Base-by-base conservation (phyloP, 768 basidiomycete genomes). In the Lactarius psammicola region DNA sequence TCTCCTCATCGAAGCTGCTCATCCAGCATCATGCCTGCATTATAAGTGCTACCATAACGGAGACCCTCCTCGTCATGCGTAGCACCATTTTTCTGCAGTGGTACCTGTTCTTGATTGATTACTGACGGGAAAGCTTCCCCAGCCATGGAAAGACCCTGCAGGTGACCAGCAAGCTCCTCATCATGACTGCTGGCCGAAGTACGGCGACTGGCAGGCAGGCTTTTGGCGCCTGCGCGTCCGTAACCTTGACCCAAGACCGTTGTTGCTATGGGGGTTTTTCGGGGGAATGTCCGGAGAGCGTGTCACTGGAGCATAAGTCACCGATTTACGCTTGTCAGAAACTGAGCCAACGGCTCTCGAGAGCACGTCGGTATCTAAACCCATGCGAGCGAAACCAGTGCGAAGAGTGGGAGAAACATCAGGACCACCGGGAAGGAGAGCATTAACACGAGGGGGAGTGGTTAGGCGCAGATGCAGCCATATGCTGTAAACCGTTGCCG, bases 1-100 rank as follows among this genome's bases (percentile, higher is more conserved):
- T 94, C 75, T 96, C 94, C 77, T 92, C 87, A 73, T 96, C 94
- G 70, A 96, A n/a, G 78, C 73, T 95, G 93, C 75, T 95, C 91
- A 70, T 96, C 94, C 67, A 96, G 79, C 86, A 95, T 87, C 87
- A 94, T 89, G 34, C 91, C 92, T 46, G 90, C 85, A 72, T 92
- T 93, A 75, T 86, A 92, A 38, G 81, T 81, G 67, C 82, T 86
- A 9, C 84, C 84, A 73, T 86, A 85, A 57, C 80, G 81, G 17
- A 80, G 76, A 46, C 82, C 84, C 61, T 89, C 87, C 57, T 86
- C 86, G 55, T 85, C 79, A 70, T 84, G 86, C 23, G 84, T 82
- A 11, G 78, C 78, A 68, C 79, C 81, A 11, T 78, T 82, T 70
- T 85, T 80, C 33, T 80, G 75, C 65, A 87, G 73, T 64, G 84